Conservation (phyloP, 2,329 filamentous ascomycete species). For the Zarea fungicola region DNA sequence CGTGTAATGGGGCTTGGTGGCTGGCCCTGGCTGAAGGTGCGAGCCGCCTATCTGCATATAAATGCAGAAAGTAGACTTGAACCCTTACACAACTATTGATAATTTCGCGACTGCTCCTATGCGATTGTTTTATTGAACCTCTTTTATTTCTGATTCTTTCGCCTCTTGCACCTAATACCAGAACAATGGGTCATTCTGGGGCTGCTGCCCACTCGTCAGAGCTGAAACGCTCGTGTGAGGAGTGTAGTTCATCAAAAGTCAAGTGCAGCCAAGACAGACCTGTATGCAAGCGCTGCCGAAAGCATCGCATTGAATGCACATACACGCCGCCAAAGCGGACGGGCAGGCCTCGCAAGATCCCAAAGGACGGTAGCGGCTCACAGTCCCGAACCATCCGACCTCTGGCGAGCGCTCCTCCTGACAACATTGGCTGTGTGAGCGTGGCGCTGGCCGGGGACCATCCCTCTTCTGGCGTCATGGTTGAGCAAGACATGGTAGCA, state of each 20-base stretch:
- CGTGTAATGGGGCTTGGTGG: too few species aligned
- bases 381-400: background rate
- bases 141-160: background rate
- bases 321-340: background rate
- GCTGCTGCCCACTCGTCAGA: background rate
- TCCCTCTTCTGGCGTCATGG: too few species aligned
- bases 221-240: constrained; percentile 2
- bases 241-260: background rate
- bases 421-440: too few species aligned
- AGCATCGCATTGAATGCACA: background rate
- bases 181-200: background rate
- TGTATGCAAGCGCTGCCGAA: background rate
- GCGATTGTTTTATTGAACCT: background rate
- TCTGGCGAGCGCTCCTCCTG: background rate
- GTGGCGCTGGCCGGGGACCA: too few species aligned
- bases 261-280: constrained; percentile 4
- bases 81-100: too few species aligned
- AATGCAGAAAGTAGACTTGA: too few species aligned
- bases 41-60: too few species aligned
- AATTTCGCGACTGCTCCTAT: too few species aligned
- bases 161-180: too few species aligned
- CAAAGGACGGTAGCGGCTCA: background rate
- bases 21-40: too few species aligned
- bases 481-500: too few species aligned
- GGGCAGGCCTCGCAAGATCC: constrained; percentile 1